Evolutionary conservation across 768 basidiomycete species (phyloP).

Genomic region (Tylopilus rubrobrunneus): DNA sequence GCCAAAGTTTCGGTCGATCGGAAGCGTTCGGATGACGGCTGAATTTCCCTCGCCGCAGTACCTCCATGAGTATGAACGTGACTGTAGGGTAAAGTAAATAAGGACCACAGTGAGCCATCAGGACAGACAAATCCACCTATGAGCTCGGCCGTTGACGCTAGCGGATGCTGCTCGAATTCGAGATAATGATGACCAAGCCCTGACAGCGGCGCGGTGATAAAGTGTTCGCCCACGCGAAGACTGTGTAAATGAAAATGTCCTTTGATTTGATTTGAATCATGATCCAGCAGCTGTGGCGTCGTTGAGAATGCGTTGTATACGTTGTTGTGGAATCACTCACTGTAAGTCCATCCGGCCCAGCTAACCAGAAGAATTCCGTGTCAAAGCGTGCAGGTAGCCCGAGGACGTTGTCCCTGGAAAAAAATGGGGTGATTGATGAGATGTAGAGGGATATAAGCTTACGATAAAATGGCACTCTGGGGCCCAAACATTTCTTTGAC

Average conservation of each 20-base stretch:
- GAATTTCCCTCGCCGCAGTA: slow-evolving; percentile 58
- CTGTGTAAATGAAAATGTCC: slow-evolving; percentile 51
- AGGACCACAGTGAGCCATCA: neutral
- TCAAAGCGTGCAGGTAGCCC: slow-evolving; percentile 61
- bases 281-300: slow-evolving; percentile 45
- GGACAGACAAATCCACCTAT: slow-evolving; percentile 34
- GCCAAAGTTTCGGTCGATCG: slow-evolving; percentile 48
- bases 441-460: slow-evolving; percentile 14
- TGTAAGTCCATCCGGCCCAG: slow-evolving; percentile 48
- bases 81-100: slow-evolving; percentile 34
- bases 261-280: slow-evolving; percentile 45
- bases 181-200: slow-evolving; percentile 55
- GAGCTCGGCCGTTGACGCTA: slow-evolving; percentile 48
- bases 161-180: slow-evolving; percentile 49
- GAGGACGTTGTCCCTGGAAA: slow-evolving; percentile 51
- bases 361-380: slow-evolving; percentile 57
- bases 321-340: slow-evolving; percentile 32
- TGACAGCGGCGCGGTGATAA: slow-evolving; percentile 49
- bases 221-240: slow-evolving; percentile 40
- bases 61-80: slow-evolving; percentile 63
- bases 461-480: slow-evolving; percentile 53
- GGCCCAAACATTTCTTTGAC: slow-evolving; percentile 57
- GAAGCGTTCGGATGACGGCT: slow-evolving; percentile 45
- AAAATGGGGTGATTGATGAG: neutral
- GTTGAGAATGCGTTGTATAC: slow-evolving; percentile 4